Conservation (phyloP, 495 filamentous ascomycete species). For the Annulohypoxylon bovei region DNA sequence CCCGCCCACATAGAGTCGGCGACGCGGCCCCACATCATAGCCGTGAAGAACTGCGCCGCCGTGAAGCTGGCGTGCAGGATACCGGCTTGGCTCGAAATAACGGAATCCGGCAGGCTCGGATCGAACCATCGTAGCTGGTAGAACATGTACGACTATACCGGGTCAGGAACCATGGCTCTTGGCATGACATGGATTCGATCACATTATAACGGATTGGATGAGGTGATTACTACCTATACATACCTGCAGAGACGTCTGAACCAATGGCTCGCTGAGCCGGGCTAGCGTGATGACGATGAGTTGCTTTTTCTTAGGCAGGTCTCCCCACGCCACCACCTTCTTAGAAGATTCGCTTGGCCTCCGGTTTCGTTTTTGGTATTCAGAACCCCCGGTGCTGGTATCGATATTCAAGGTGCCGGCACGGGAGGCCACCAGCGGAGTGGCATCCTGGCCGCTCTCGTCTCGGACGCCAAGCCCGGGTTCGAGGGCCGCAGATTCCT, state of each 20-base stretch:
- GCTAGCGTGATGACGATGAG: conserved; percentile 77
- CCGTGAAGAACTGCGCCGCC: conserved; percentile 83
- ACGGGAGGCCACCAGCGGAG: conserved; percentile 24
- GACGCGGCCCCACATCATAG: conserved; percentile 83
- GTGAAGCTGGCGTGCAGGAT: conserved; percentile 83
- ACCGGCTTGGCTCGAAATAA: conserved; percentile 80
- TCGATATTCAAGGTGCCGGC: conserved; percentile 34
- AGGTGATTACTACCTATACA: neutral
- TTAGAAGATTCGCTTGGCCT: conserved; percentile 30
- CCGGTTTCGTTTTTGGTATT: neutral
- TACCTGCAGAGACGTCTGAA: conserved; percentile 77
- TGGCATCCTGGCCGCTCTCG: conserved; percentile 25
- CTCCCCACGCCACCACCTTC: conserved; percentile 68
- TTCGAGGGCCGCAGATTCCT: conserved; percentile 23
- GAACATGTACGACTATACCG: conserved; percentile 74
- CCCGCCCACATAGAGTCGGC: conserved; percentile 77
- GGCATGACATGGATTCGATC: neutral
- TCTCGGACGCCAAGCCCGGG: conserved; percentile 30
- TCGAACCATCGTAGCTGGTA: conserved; percentile 80
- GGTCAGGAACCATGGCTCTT: neutral
- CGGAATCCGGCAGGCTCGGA: conserved; percentile 68
- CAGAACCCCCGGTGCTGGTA: conserved; percentile 13
- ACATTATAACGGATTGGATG: neutral
- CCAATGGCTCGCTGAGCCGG: conserved; percentile 79
- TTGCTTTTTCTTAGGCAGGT: conserved; percentile 78